Evolutionary conservation across 805 yeast genomes (phyloP), one percentile per base, ranked within the genome.

Genomic region (Candida maris): DNA sequence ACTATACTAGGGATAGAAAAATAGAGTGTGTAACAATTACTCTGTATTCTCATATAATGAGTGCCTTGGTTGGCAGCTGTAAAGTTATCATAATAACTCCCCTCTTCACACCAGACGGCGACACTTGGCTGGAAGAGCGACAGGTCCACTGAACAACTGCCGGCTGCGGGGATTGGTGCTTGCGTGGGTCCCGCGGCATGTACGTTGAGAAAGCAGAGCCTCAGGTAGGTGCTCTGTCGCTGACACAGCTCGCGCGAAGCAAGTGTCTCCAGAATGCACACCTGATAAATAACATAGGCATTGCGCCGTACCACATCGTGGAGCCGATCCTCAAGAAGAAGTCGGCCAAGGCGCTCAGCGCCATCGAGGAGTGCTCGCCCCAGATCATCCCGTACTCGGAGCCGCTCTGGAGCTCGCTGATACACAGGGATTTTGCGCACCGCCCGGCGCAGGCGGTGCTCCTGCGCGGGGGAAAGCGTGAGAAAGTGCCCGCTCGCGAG

Each of bases 371-470:
- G 1, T 54, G 48, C 30, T 69, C 75, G 28, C 71, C 73, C 4
- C 71, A 62, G 17, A 46, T 75, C 2, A 52, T 51, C 5, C 64
- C 68, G 1, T 52, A 62, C 27, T 57, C 71, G 3, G 78, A 73
- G 42, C 59, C 56, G 5, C 44, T 75, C 22, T 75, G 81, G 81
- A 51, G 48, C 26, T 37, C 41, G n/a, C 51, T 75, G 16, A 55
- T 75, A 1, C 56, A 57, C 26, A 62, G 68, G 37, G 80, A 74
- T 47, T 75, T 75, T 42, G 64, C 71, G 3, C 67, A 65, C 32
- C 50, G 77, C 23, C 75, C 77, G 12, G 13, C 38, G 3, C 48
- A 40, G 8, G 46, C 38, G 27, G 20, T 35, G 18, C 32, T 31
- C 13, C 34, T 45, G 12, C 41, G 45, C 30, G 39, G 41, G 21